phyloP scores from a whole-genome alignment of 2,329 filamentous ascomycete genomes.

The Colletotrichum simmondsii region DNA sequence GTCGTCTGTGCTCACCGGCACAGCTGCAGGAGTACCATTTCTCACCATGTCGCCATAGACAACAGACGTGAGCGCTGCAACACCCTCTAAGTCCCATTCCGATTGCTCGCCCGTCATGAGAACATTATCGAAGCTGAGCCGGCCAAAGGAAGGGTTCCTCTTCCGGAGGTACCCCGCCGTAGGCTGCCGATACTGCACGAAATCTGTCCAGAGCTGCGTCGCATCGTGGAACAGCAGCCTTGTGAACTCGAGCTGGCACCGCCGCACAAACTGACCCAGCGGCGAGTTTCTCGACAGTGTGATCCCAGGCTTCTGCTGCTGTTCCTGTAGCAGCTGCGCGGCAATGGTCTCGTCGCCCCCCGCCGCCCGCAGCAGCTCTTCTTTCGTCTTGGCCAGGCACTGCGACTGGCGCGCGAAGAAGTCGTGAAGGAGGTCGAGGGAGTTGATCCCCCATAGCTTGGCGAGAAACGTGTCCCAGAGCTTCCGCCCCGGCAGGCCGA shows the following conservation, averaged over 20 bases:
- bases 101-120: constrained; percentile 59
- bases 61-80: constrained; percentile 57
- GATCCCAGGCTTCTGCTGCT: constrained; percentile 59
- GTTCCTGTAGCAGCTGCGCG: constrained; percentile 24
- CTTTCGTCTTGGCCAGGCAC: constrained; percentile 71
- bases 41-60: constrained; percentile 64
- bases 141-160: constrained; percentile 68
- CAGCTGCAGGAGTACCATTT: constrained; percentile 50
- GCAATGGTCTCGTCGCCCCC: constrained; percentile 56
- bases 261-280: constrained; percentile 82
- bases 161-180: constrained; percentile 74
- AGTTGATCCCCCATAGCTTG: constrained; percentile 86
- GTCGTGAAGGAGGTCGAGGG: constrained; percentile 80
- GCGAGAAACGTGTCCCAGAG: constrained; percentile 89
- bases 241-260: constrained; percentile 82
- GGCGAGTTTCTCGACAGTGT: constrained; percentile 79
- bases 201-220: constrained; percentile 82
- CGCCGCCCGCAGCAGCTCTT: constrained; percentile 66
- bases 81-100: constrained; percentile 58
- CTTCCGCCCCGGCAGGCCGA: constrained; percentile 77
- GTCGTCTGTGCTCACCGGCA: constrained; percentile 79
- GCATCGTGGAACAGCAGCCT: constrained; percentile 83
- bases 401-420: constrained; percentile 74
- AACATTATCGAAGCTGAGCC: constrained; percentile 69
- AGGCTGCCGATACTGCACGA: constrained; percentile 82